Evolutionary conservation across 441 rosid genomes (phyloP), one percentile per base, ranked within the genome.

Genomic region (Metrosideros polymorpha): DNA sequence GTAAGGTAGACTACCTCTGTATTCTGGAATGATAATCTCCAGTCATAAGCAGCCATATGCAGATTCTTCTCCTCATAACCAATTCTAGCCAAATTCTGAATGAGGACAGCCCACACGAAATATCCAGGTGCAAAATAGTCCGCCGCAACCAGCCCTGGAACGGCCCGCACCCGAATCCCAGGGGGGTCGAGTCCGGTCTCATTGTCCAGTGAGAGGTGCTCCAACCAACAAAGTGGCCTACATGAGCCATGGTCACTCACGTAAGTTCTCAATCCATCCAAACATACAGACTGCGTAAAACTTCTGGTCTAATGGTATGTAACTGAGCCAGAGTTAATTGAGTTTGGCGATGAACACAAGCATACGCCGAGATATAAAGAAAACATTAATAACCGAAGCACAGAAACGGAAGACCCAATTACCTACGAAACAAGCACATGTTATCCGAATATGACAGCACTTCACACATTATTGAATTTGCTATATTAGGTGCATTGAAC

Each of bases 21-120:
- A 84, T 95, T 95, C 85, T 95, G 96, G 89, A 95, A 95, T 66
- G 98, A 94, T 14, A 94, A 89, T 85, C 98, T 92, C 98, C 98
- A 93, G 83, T 95, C 98, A 87, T 94, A 95, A 55, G 95, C 93
- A 75, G 94, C 96, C 98, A 95, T 94, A 57, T 94, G 91, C 88
- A 94, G 63, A 83, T 92, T 94, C 89, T 93, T 95, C 54, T 89
- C 95, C 77, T 93, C 97, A 85, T 95, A 93, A 35, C 98, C 97
- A 53, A 95, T 92, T 85, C 91, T 92, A 0, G 95, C 98, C 90
- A 94, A 91, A 87, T 93, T 95, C 86, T 93, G 91, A 57, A 95
- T 94, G 18, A 95, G 89, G 87, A 92, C 92, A 24, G 96, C 93
- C 97, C 96, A 95, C 42, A 92, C 96, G 82, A 91, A 93, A 77